These are phyloP conservation scores for Metschnikowia kofuensis DNA, from an alignment of 805 yeast genomes.

Conservation along the genomic window DNA sequence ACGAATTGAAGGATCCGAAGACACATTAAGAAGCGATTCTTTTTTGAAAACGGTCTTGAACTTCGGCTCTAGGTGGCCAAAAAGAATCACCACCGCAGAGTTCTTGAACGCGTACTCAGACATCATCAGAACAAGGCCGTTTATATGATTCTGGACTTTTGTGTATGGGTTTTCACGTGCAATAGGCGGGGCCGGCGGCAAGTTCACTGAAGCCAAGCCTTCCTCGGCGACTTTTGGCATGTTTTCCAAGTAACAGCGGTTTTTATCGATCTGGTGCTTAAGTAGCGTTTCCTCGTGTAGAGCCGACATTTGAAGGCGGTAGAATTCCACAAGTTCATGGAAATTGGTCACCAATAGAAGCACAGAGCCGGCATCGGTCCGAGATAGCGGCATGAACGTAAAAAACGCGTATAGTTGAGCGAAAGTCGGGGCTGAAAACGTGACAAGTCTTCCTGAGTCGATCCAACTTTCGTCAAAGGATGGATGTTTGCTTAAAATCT, in stretches of 20 bases:
- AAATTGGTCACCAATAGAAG: conserved; percentile 29
- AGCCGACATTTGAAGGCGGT: conserved; percentile 31
- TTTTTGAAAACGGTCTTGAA: conserved; percentile 11
- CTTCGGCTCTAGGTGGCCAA: conserved; percentile 32
- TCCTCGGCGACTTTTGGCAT: conserved; percentile 20
- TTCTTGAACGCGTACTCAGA: conserved; percentile 22
- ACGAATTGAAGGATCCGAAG: conserved; percentile 4
- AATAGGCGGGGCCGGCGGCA: conserved; percentile 33
- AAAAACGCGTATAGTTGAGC: conserved; percentile 25
- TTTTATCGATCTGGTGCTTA: conserved; percentile 29
- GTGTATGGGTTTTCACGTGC: conserved; percentile 27
- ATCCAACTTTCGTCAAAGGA: conserved; percentile 23
- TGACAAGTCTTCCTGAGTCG: conserved; percentile 7
- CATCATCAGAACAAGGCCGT: conserved; percentile 24
- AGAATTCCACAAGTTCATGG: conserved; percentile 36
- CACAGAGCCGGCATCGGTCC: conserved; percentile 9
- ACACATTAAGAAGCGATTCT: not conserved
- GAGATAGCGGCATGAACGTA: conserved; percentile 10
- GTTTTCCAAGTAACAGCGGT: conserved; percentile 20
- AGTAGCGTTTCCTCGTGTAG: conserved; percentile 33
- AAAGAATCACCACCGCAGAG: conserved; percentile 26
- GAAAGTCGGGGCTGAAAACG: conserved; percentile 26
- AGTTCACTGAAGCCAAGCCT: conserved; percentile 20
- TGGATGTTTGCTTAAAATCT: conserved; percentile 20
- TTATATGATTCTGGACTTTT: conserved; percentile 32